Evolutionary conservation across 2,329 filamentous ascomycete genomes (phyloP).

Genomic region (Ceratocystis smalleyi): DNA sequence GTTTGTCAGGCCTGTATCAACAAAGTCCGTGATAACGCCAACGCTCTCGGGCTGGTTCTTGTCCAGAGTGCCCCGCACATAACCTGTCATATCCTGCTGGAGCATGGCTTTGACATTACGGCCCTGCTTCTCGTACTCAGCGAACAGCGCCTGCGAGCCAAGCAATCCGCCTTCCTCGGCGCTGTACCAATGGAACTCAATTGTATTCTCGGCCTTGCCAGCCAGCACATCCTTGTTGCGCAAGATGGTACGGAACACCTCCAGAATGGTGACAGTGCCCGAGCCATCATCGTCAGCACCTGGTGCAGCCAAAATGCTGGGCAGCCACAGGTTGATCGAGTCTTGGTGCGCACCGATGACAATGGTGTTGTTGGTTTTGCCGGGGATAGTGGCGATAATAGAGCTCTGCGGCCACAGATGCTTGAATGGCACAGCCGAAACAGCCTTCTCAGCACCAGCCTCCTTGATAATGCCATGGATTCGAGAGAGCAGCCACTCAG

Average conservation of each 20-base stretch:
- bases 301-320: constrained; percentile 66
- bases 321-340: constrained; percentile 84
- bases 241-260: constrained; percentile 71
- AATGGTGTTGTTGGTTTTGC: constrained; percentile 65
- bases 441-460: constrained; percentile 52
- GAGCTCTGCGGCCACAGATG: constrained; percentile 83
- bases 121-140: constrained; percentile 54
- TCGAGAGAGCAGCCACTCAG: constrained; percentile 67
- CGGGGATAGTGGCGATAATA: constrained; percentile 82
- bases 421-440: constrained; percentile 55
- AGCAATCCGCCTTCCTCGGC: constrained; percentile 79
- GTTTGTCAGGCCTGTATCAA: constrained; percentile 63
- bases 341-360: constrained; percentile 89
- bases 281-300: constrained; percentile 94
- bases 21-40: constrained; percentile 84
- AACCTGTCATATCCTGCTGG: constrained; percentile 97
- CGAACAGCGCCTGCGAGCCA: constrained; percentile 81
- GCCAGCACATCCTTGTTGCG: constrained; percentile 52
- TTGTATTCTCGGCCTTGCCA: constrained; percentile 64
- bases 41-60: constrained; percentile 72
- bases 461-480: constrained; percentile 56
- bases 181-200: constrained; percentile 96
- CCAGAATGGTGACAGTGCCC: constrained; percentile 85
- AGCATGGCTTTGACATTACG: constrained; percentile 87
- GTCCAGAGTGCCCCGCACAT: constrained; percentile 65